phyloP scores from a whole-genome alignment of 129 eudicot species.

The Escallonia herrerae region DNA sequence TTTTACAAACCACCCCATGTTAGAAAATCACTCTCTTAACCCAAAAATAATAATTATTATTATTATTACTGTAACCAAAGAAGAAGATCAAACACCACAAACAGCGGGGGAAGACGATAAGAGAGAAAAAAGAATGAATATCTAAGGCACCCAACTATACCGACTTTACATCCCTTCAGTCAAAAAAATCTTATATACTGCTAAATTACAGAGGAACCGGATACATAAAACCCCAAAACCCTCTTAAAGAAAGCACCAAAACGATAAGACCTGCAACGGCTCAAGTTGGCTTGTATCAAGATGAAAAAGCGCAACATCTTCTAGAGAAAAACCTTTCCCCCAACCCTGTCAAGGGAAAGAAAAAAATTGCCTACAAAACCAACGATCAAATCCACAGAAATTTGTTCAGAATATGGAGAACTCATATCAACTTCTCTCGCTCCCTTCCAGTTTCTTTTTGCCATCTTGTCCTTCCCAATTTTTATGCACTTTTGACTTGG shows the following conservation, averaged over 20 bases:
- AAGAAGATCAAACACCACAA: too few species aligned
- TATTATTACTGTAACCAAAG: too few species aligned
- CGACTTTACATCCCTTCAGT: conserved; percentile 3
- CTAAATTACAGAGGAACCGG: conserved; percentile 17
- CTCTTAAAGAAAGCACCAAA: too few species aligned
- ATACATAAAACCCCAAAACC: background rate
- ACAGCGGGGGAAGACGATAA: too few species aligned
- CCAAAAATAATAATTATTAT: too few species aligned
- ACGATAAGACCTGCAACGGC: too few species aligned
- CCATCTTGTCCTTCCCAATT: conserved; percentile 7
- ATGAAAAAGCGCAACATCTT: background rate
- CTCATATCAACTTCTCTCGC: background rate
- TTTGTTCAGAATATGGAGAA: background rate
- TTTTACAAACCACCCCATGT: too few species aligned
- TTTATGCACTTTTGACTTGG: conserved; percentile 2
- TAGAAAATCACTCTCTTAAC: too few species aligned
- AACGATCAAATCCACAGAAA: conserved; percentile 18
- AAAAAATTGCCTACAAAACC: conserved; percentile 26
- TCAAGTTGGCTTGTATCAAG: background rate
- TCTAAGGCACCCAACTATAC: too few species aligned
- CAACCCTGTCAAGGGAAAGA: conserved; percentile 12
- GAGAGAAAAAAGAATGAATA: too few species aligned
- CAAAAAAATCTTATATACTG: conserved; percentile 20
- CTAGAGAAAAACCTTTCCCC: too few species aligned
- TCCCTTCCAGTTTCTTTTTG: conserved; percentile 6